phyloP scores from a whole-genome alignment of 2,329 filamentous ascomycete genomes.

The Paecilomyces niveus region DNA sequence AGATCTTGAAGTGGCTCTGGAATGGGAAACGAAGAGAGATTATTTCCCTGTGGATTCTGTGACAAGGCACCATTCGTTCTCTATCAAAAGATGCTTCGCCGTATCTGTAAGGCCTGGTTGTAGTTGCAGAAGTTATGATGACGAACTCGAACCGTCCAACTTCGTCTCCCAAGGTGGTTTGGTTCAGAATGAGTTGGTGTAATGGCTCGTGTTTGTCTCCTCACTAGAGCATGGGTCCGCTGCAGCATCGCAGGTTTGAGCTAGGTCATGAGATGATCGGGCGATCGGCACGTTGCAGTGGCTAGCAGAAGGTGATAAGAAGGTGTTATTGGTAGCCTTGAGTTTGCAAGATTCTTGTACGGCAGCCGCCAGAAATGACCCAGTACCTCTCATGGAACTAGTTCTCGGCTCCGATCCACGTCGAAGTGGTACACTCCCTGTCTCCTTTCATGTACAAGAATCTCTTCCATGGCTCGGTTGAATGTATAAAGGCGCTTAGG shows the following conservation, averaged over 20 bases:
- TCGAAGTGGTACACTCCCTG: slow-evolving; percentile 16
- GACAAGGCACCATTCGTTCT: too few relatives aligned
- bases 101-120: too few relatives aligned
- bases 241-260: background rate
- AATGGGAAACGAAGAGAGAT: too few relatives aligned
- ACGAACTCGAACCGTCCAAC: background rate
- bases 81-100: too few relatives aligned
- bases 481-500: slow-evolving; percentile 1
- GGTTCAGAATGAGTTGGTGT: background rate
- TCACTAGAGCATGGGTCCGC: background rate
- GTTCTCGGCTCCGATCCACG: slow-evolving; percentile 16
- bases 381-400: slow-evolving; percentile 7
- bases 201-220: background rate
- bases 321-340: background rate
- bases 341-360: background rate
- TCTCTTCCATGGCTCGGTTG: slow-evolving; percentile 1
- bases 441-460: slow-evolving; percentile 1
- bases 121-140: too few relatives aligned
- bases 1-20: too few relatives aligned
- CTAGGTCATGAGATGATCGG: background rate
- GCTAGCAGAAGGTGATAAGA: background rate
- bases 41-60: too few relatives aligned
- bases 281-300: background rate
- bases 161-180: background rate
- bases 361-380: background rate